A percentile compares a stretch with the other conserved stretches of the same genome.
These are phyloP conservation scores for Discostella stelligera DNA, from an alignment of 352 stramenopile species.

Conservation along the genomic window DNA sequence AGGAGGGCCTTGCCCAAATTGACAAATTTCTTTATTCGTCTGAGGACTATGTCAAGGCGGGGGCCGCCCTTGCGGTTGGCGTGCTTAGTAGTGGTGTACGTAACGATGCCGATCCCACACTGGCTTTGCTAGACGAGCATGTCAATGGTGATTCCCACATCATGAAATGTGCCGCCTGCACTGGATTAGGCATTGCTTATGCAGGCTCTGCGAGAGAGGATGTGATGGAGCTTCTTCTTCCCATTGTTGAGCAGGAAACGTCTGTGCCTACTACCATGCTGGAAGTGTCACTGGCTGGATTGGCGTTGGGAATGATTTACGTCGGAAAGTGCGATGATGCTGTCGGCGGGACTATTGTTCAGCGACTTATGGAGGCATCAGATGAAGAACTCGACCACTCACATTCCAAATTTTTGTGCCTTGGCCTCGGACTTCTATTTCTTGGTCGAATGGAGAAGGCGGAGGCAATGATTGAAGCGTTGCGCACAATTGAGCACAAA, in stretches of 20 bases:
- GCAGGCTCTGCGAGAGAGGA: constrained; percentile 94
- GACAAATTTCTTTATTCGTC: constrained; percentile 99
- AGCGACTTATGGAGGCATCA: constrained; percentile 97
- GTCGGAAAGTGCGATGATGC: constrained; percentile 95
- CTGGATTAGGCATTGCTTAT: constrained; percentile 97
- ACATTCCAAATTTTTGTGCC: constrained; percentile 93
- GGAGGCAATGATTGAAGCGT: constrained; percentile 97
- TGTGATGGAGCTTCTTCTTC: constrained; percentile 94
- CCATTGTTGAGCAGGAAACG: constrained; percentile 92
- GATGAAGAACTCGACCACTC: constrained; percentile 96
- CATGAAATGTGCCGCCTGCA: constrained; percentile 91
- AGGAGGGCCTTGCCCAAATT: constrained; percentile 98
- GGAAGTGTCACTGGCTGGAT: constrained; percentile 88
- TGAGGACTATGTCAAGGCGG: constrained; percentile 97
- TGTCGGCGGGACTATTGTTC: constrained; percentile 92
- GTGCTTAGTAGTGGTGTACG: constrained; percentile 87
- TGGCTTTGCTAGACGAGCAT: constrained; percentile 96
- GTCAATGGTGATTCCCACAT: constrained; percentile 92
- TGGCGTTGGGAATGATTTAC: constrained; percentile 97
- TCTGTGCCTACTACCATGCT: constrained; percentile 72
- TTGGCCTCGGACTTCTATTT: constrained; percentile 97
- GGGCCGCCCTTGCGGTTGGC: constrained; percentile 95
- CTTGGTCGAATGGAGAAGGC: constrained; percentile 94
- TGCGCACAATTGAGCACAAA: constrained; percentile 97
- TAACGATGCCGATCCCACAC: constrained; percentile 96